Percentiles rank a stretch among this genome's conserved stretches.
Conservation (phyloP, 2,329 filamentous ascomycete genomes). For the Neobulgaria alba region DNA sequence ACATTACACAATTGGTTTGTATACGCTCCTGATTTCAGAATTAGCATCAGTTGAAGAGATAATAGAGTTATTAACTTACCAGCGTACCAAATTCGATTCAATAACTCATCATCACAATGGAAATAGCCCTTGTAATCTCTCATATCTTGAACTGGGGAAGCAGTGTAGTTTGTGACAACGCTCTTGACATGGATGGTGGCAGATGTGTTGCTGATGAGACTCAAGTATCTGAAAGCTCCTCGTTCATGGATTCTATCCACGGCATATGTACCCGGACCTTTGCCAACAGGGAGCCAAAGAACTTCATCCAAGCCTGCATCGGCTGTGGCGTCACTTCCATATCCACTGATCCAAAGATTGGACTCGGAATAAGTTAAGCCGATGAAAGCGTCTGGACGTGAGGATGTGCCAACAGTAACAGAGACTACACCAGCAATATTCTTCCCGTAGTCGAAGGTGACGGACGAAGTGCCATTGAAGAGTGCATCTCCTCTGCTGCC, state of each 20-base stretch:
- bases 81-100: slow-evolving; percentile 46
- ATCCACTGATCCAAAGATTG: slow-evolving; percentile 39
- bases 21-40: slow-evolving; percentile 32
- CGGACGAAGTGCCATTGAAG: slow-evolving; percentile 27
- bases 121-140: slow-evolving; percentile 46
- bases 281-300: slow-evolving; percentile 36
- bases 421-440: slow-evolving; percentile 33
- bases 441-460: slow-evolving; percentile 33
- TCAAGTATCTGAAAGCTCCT: slow-evolving; percentile 46
- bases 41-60: neutral
- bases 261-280: slow-evolving; percentile 32
- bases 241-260: slow-evolving; percentile 35
- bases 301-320: slow-evolving; percentile 38
- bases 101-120: slow-evolving; percentile 36
- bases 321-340: slow-evolving; percentile 37
- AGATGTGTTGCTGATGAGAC: slow-evolving; percentile 31
- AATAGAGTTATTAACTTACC: slow-evolving; percentile 30
- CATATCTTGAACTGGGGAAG: slow-evolving; percentile 34
- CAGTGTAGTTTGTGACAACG: slow-evolving; percentile 29
- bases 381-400: slow-evolving; percentile 26
- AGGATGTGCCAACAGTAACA: slow-evolving; percentile 25
- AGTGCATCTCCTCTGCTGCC: slow-evolving; percentile 6
- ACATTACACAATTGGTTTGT: slow-evolving; percentile 30
- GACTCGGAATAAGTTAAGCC: slow-evolving; percentile 34
- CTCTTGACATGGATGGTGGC: slow-evolving; percentile 24